Conservation (phyloP, 176 grass and related monocot genomes). For the Eragrostis nindensis region DNA sequence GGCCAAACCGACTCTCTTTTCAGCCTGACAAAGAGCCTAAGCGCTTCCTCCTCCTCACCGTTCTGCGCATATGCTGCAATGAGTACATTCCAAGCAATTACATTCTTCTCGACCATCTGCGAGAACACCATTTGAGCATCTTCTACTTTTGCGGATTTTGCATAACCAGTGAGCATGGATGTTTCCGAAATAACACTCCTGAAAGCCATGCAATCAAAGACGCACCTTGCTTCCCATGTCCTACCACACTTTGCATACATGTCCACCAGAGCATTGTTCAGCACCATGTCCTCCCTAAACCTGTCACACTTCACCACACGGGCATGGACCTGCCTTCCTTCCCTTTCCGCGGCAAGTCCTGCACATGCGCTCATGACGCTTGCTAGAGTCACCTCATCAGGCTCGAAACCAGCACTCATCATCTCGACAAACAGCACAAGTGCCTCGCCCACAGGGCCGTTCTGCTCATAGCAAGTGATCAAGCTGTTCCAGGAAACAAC, state of each 20-base stretch:
- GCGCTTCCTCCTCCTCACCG: slow-evolving; percentile 54
- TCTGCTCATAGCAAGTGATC: slow-evolving; percentile 64
- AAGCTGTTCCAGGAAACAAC: slow-evolving; percentile 60
- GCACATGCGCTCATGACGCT: slow-evolving; percentile 58
- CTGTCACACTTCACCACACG: slow-evolving; percentile 37
- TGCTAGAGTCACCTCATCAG: slow-evolving; percentile 54
- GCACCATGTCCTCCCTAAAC: slow-evolving; percentile 46
- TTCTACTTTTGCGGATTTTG: slow-evolving; percentile 44
- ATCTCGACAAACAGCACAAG: slow-evolving; percentile 42
- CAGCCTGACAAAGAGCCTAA: slow-evolving; percentile 49
- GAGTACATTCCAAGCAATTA: slow-evolving; percentile 63
- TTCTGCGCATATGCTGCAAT: slow-evolving; percentile 55
- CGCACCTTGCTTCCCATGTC: slow-evolving; percentile 43
- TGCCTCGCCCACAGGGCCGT: slow-evolving; percentile 46
- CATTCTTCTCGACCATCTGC: slow-evolving; percentile 47
- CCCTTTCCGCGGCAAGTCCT: slow-evolving; percentile 30
- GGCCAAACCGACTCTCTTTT: slow-evolving; percentile 60
- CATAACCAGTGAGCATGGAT: slow-evolving; percentile 51
- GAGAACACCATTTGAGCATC: slow-evolving; percentile 49
- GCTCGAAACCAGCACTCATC: slow-evolving; percentile 42
- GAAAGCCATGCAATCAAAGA: slow-evolving; percentile 53
- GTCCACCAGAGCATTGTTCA: slow-evolving; percentile 60
- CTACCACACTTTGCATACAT: slow-evolving; percentile 62
- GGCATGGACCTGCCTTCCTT: slow-evolving; percentile 54
- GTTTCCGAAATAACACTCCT: slow-evolving; percentile 43